These are phyloP conservation scores for Pholiota molesta DNA, from an alignment of 768 basidiomycete species.

Conservation along the genomic window DNA sequence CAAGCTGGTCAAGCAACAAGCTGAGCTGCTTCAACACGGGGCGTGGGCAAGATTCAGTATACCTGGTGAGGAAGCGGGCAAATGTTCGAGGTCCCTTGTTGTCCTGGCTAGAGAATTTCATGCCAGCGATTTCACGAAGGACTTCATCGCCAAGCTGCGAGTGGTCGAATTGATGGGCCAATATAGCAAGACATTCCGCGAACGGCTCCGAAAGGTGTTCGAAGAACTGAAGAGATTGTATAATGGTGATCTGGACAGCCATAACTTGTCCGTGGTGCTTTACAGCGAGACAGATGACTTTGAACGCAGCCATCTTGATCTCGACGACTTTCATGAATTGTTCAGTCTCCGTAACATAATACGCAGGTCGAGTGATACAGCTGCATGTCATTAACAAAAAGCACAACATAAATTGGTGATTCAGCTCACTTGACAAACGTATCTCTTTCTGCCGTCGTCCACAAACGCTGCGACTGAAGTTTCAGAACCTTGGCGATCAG, in stretches of 20 bases:
- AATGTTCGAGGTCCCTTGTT: conserved; percentile 87
- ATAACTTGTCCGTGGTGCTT: conserved; percentile 87
- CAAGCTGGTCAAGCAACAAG: conserved; percentile 81
- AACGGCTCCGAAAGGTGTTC: conserved; percentile 94
- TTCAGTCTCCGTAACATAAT: conserved; percentile 85
- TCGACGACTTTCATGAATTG: conserved; percentile 80
- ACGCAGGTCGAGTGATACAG: conserved; percentile 87
- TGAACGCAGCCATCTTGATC: conserved; percentile 79
- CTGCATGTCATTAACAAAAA: conserved; percentile 38
- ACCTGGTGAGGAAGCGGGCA: conserved; percentile 79
- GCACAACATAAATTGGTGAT: background rate
- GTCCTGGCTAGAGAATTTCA: conserved; percentile 79
- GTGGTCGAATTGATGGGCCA: conserved; percentile 87
- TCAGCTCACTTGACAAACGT: conserved; percentile 76
- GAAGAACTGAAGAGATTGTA: conserved; percentile 90
- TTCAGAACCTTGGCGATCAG: conserved; percentile 74
- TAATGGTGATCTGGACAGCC: conserved; percentile 86
- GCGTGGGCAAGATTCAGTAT: conserved; percentile 79
- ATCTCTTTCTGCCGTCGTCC: conserved; percentile 87
- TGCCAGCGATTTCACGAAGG: conserved; percentile 82
- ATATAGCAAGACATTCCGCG: conserved; percentile 83
- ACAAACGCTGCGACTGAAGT: conserved; percentile 75
- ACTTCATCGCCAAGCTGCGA: conserved; percentile 90
- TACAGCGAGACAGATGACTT: conserved; percentile 88
- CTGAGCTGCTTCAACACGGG: conserved; percentile 89